Conservation (phyloP, 768 basidiomycete genomes). For the Mycena alexandri region DNA sequence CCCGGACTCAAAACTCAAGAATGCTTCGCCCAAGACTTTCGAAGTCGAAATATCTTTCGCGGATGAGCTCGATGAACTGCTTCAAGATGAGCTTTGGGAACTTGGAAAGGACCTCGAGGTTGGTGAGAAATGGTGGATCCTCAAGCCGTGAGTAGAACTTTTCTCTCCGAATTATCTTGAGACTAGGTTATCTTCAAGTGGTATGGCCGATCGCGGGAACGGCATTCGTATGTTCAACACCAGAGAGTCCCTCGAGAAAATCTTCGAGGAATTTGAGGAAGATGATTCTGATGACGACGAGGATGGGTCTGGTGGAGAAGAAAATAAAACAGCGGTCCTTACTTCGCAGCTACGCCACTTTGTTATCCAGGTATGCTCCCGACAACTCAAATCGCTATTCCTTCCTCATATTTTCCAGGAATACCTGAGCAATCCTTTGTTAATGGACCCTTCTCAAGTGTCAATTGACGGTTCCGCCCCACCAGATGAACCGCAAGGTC, state of each 20-base stretch:
- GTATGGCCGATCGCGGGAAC: conserved; percentile 96
- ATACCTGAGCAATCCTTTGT: conserved; percentile 82
- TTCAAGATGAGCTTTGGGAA: conserved; percentile 94
- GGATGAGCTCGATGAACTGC: conserved; percentile 95
- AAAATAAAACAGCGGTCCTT: conserved; percentile 68
- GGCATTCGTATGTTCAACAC: conserved; percentile 92
- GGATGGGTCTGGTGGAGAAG: conserved; percentile 42
- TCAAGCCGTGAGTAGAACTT: conserved; percentile 77
- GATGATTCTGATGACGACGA: conserved; percentile 59
- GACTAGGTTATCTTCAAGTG: conserved; percentile 50
- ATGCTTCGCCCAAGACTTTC: conserved; percentile 80
- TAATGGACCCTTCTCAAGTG: conserved; percentile 76
- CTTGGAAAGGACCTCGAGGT: conserved; percentile 72
- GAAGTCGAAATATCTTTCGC: conserved; percentile 89
- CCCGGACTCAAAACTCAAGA: conserved; percentile 65
- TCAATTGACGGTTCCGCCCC: conserved; percentile 43
- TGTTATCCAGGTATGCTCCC: conserved; percentile 84
- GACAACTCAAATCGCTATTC: conserved; percentile 16
- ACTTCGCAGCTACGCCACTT: conserved; percentile 95
- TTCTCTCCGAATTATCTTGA: conserved; percentile 15
- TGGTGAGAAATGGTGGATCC: conserved; percentile 83
- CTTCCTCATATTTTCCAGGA: conserved; percentile 65
- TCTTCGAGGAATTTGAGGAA: conserved; percentile 87
- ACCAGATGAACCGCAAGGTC: conserved; percentile 53
- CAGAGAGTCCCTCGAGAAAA: conserved; percentile 75